A percentile compares a stretch with the other conserved stretches of the same genome.
These are phyloP conservation scores for Fusarium sp. DNA, from an alignment of 2,329 filamentous ascomycete genomes.

Conservation along the genomic window DNA sequence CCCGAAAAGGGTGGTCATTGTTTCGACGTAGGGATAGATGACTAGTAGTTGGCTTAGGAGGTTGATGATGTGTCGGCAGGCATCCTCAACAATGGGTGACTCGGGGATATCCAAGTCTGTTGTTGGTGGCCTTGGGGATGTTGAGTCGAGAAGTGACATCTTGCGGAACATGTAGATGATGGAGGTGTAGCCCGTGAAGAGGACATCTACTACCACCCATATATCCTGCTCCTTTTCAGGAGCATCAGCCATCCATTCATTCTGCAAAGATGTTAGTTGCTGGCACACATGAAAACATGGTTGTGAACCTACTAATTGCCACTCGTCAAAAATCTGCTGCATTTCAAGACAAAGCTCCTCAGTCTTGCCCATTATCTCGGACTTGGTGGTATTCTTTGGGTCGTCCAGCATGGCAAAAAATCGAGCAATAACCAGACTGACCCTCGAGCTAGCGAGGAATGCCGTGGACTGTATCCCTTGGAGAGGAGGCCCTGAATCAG, in stretches of 20 bases:
- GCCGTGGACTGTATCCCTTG: conserved; percentile 41
- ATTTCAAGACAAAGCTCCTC: conserved; percentile 46
- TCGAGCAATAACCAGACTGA: conserved; percentile 46
- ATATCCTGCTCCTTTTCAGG: conserved; percentile 37
- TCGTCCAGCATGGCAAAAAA: conserved; percentile 48
- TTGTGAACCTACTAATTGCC: conserved; percentile 40
- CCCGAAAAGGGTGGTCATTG: conserved; percentile 42
- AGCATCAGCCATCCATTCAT: conserved; percentile 38
- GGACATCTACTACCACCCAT: conserved; percentile 46
- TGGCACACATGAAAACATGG: rapidly evolving
- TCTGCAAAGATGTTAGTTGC: conserved; percentile 19
- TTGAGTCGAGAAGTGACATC: conserved; percentile 42
- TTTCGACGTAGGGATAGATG: conserved; percentile 40
- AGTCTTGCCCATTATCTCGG: conserved; percentile 41
- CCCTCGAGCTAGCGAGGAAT: conserved; percentile 45
- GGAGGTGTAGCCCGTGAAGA: conserved; percentile 46
- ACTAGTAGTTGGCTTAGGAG: conserved; percentile 33
- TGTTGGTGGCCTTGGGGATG: conserved; percentile 41
- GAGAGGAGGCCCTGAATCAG: conserved; percentile 27
- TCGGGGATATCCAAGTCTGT: conserved; percentile 46
- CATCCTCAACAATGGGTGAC: conserved; percentile 45
- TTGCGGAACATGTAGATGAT: conserved; percentile 52
- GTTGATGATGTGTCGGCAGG: conserved; percentile 39
- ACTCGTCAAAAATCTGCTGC: conserved; percentile 43
- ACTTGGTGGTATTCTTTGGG: conserved; percentile 26